Base-by-base conservation (phyloP, 164 flowering plant genomes). In the Stephania yunnanensis region DNA sequence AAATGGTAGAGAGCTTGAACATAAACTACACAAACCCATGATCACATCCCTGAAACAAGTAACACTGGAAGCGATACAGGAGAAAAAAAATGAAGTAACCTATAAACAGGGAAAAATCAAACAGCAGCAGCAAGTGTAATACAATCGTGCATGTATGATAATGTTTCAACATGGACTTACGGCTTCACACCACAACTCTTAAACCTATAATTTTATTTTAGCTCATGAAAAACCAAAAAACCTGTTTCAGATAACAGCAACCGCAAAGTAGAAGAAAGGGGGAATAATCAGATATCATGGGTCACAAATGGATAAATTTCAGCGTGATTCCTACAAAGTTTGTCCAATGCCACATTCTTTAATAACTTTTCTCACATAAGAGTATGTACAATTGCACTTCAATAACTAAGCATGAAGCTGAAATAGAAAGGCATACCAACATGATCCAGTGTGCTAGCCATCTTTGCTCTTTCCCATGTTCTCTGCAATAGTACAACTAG, bases 401-500 rank as follows among this genome's bases (percentile, higher is more conserved):
- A 15, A 19, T 12, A 15, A 6, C 7, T 19, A 58, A 15, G 20
- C 9, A 52, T 69, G 71, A 69, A 36, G 17, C 44, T 52, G 20
- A 46, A 55, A 17, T 71, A 29, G 25, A 20, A 19, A 70, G 2
- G 76, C 87, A 69, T 81, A 92, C 97, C 97, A 77, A 92, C 78
- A 71, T 86, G 89, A 83, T 92, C 97, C 88, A 94, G 84, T 19
- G 89, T 85, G 20, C 88, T 75, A 4, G 97, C 97, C 81, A 88
- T 52, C 78, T 87, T 94, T 73, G 98, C 90, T 82, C 97, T 88
- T 78, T 94, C 98, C 97, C 97, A 94, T 48, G 98, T 94, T 86
- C 98, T 89, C 97, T 94, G 95, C 61, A 53, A 48, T 77, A 25
- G 9, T 72, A 30, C 52, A 76, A 77, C 25, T n/a, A 64, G 68